Evolutionary conservation across 2,329 filamentous ascomycete genomes (phyloP), one percentile per base, ranked within the genome.

Genomic region (Stemphylium lycopersici): DNA sequence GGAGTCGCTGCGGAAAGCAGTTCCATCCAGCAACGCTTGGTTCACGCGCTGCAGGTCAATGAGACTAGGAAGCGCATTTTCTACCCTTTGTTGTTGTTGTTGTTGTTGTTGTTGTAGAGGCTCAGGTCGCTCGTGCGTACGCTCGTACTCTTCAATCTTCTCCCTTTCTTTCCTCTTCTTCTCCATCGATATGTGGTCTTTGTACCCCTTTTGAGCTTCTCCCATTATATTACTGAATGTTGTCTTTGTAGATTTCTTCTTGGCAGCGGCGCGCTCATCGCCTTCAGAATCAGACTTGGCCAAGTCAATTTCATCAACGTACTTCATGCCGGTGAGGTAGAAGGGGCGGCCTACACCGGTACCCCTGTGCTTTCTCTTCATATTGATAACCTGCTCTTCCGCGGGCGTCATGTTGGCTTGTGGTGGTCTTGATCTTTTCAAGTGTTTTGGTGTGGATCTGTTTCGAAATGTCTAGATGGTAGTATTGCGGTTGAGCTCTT

Each of bases 1-100:
- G 47, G 40, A 52, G 54, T 22, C 44, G 48, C 11, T 26, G 37
- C 13, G 52, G 56, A n/a, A 41, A n/a, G 39, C 39, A 16, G 39
- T 15, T n/a, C 39, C 39, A 10, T 41, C 39, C 13, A 10, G 22
- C 5, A 41, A 7, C 3, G 39, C 39, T 16, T 15, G 39, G 6
- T n/a, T n/a, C 12, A 41, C 24, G 39, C 39, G 39, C 22, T 41
- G 20, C 24, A 41, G 10, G 13, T 41, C 39, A 4, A 26, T 31
- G 22, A 29, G 26, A 29, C 39, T 41, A 11, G 22, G 39, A 13
- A 41, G 13, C 2, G 7, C 15, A 3, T 29, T 16, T 3, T 7
- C 3, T 3, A 2, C 3, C n/a, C n/a, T n/a, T n/a, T n/a, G n/a
- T n/a, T n/a, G n/a, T n/a, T n/a, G n/a, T n/a, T n/a, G n/a, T n/a